phyloP scores from a whole-genome alignment of 2,329 filamentous ascomycete species.

The Fusarium goolgardi region DNA sequence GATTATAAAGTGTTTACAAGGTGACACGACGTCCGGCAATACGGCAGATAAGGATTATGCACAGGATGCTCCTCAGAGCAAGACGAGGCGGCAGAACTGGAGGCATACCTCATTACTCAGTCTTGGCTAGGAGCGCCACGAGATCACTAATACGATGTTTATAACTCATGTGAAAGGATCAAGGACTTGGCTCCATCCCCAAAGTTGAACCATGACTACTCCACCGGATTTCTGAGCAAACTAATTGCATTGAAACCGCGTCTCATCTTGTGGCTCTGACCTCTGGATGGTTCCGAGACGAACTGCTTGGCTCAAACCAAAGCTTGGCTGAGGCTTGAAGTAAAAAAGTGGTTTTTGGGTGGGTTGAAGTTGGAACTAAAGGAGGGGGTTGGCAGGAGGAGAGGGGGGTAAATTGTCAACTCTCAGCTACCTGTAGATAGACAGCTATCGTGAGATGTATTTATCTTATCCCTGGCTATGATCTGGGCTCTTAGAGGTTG shows the following conservation, averaged over 20 bases:
- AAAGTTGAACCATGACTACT: constrained; percentile 1
- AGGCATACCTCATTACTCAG: not conserved
- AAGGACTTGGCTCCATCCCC: constrained; percentile 13
- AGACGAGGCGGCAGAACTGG: constrained; percentile 18
- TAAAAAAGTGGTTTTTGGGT: not conserved
- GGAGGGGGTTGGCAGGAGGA: not conserved
- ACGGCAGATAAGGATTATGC: constrained; percentile 29
- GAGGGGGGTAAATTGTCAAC: constrained; percentile 3
- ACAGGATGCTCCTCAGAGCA: constrained; percentile 7
- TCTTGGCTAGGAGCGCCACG: constrained; percentile 39
- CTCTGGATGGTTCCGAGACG: constrained; percentile 4
- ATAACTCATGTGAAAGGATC: constrained; percentile 14
- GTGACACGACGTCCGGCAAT: constrained; percentile 18
- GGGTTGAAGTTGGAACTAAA: constrained; percentile 1
- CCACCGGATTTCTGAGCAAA: constrained; percentile 24
- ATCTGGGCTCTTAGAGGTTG: not conserved
- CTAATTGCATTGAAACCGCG: constrained; percentile 1
- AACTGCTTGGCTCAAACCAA: not conserved
- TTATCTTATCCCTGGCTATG: not conserved
- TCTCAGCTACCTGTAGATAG: not conserved
- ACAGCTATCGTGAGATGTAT: not conserved
- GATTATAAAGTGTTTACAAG: constrained; percentile 6
- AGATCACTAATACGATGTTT: constrained; percentile 45
- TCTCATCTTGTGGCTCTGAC: constrained; percentile 15
- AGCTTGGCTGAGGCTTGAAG: constrained; percentile 15